phyloP scores from a whole-genome alignment of 441 rosid genomes.

The Erodium texanum region DNA sequence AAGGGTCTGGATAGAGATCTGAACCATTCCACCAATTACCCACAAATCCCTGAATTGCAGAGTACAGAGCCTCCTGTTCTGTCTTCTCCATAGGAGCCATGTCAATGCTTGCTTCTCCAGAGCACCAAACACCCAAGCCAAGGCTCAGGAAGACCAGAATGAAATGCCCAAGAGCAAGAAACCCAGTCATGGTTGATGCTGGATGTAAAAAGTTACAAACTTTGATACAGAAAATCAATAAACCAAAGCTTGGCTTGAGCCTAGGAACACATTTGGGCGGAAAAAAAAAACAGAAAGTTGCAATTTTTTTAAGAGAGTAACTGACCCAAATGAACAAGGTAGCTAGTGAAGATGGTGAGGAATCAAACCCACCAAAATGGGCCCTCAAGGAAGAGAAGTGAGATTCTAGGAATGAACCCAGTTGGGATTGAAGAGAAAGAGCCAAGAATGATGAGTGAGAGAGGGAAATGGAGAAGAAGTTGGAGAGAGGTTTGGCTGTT shows the following conservation, averaged over 20 bases:
- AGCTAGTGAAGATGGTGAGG: background rate
- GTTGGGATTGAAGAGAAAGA: background rate
- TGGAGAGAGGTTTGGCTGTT: background rate
- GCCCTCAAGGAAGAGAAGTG: background rate
- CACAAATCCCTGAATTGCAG: conserved; percentile 74
- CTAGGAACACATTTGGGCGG: background rate
- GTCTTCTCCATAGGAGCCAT: conserved; percentile 65
- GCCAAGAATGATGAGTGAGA: background rate
- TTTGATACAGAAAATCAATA: background rate
- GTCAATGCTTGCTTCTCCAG: conserved; percentile 37
- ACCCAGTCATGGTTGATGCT: background rate
- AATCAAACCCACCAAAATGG: background rate
- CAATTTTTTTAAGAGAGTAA: background rate
- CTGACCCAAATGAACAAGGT: no score
- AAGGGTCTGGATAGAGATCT: conserved; percentile 90
- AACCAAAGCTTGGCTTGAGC: background rate
- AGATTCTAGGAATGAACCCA: conserved; percentile 1
- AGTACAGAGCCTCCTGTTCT: conserved; percentile 60
- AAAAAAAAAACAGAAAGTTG: background rate
- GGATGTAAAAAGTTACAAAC: background rate
- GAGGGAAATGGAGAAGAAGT: conserved; percentile 1
- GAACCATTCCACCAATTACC: conserved; percentile 88
- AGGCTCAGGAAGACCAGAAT: conserved; percentile 23
- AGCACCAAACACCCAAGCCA: conserved; percentile 31
- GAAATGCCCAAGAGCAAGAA: conserved; percentile 14